A percentile compares a stretch with the other conserved stretches of the same genome.
These are phyloP conservation scores for Botrytis porri DNA, from an alignment of 2,329 filamentous ascomycete genomes.

Conservation along the genomic window DNA sequence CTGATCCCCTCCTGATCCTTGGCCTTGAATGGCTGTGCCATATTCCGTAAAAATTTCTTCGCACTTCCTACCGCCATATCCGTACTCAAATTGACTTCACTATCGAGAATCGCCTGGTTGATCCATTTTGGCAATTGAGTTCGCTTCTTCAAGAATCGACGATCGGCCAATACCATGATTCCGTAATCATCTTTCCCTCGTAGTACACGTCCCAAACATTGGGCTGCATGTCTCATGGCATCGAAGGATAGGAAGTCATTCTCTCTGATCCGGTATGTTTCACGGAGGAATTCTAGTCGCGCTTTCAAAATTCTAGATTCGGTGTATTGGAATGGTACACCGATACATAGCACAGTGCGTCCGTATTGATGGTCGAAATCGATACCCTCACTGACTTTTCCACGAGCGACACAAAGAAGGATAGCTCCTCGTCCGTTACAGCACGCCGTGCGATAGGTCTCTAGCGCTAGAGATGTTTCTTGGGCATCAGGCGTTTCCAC, in stretches of 20 bases:
- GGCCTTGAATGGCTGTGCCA: slow-evolving; percentile 84
- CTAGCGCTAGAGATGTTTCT: slow-evolving; percentile 90
- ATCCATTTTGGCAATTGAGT: slow-evolving; percentile 96
- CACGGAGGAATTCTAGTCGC: slow-evolving; percentile 89
- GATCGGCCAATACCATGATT: slow-evolving; percentile 98
- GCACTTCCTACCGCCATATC: slow-evolving; percentile 91
- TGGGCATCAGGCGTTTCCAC: slow-evolving; percentile 97
- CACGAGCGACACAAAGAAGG: slow-evolving; percentile 89
- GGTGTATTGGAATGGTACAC: slow-evolving; percentile 97
- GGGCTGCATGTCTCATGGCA: slow-evolving; percentile 97
- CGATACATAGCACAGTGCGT: slow-evolving; percentile 91
- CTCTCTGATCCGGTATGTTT: slow-evolving; percentile 94
- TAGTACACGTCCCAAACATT: slow-evolving; percentile 91
- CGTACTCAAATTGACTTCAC: slow-evolving; percentile 85
- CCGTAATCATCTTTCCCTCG: slow-evolving; percentile 98
- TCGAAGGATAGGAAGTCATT: slow-evolving; percentile 99
- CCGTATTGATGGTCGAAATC: slow-evolving; percentile 99
- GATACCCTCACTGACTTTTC: slow-evolving; percentile 96
- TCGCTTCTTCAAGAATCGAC: slow-evolving; percentile 88
- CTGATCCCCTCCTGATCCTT: slow-evolving; percentile 89
- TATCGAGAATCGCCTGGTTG: slow-evolving; percentile 78
- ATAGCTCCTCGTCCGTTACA: slow-evolving; percentile 95
- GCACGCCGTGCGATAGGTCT: slow-evolving; percentile 96
- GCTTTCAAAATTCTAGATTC: slow-evolving; percentile 97
- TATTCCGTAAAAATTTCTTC: slow-evolving; percentile 82